Base-by-base conservation (phyloP, 202 grass and related monocot genomes). In the Panicum hallii region DNA sequence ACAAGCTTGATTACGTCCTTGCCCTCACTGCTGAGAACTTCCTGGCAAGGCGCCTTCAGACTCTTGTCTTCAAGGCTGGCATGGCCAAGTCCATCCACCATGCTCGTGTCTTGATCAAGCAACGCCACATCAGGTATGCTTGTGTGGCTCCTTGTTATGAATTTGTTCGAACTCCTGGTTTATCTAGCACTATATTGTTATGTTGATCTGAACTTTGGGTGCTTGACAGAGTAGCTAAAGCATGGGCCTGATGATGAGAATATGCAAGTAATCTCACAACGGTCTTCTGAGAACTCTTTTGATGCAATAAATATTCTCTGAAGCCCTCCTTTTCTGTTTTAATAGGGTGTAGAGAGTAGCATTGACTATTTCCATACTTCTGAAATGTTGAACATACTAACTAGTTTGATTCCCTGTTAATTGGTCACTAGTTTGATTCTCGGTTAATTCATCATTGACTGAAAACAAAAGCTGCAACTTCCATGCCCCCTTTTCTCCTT, bases 51-150 rank as follows among this genome's bases (percentile, higher is more conserved):
- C 90, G 87, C 11, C 92, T 94, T 76, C 92, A 94, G 82, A 94
- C 87, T 8, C 90, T 92, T 41, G 92, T 94, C 81, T 94, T 94
- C 82, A 94, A 94, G 92, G 88, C 90, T 89, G 92, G 92, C 36
- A 94, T 92, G 92, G 92, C 90, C 1, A 94, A 94, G 79, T 94
- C 92, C 12, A 92, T 94, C 82, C 92, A 92, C 84, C 92, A 94
- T 88, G 92, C 92, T 9, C 90, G 92, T 75, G 90, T 94, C 67
- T 81, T 94, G 74, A 94, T 94, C 85, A 94, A 85, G 88, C 92
- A 94, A 10, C 92, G 90, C 48, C 92, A 94, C 48, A 92, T 94
- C 70, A 92, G 92, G 92, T 94, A 83, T 83, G 14, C 4, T 58
- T 70, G 19, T 15, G 0, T 45, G 20, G 1, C 69, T 43, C 2